Evolutionary conservation across 345 rosid genomes (phyloP), one percentile per base, ranked within the genome.

Genomic region (Syzygium grande): DNA sequence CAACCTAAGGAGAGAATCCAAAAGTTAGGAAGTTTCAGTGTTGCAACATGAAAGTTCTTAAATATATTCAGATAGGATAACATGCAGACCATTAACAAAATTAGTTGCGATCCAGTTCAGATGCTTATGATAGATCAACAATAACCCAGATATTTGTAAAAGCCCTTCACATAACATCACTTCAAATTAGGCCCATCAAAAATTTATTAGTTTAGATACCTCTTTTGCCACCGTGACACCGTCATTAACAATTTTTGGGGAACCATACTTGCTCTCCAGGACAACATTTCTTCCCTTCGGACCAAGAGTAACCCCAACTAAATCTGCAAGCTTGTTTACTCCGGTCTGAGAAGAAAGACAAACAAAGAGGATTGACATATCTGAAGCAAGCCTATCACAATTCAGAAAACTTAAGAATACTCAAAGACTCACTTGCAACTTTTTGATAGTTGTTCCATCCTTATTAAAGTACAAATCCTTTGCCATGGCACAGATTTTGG

Each of bases 221-320:
- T 98, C 99, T 88, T 93, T 98, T 5, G 99, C 99, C 78, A 98
- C 99, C 30, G 99, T 98, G 52, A 98, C 99, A 86, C 99, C 99
- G 85, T 98, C 99, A 86, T 97, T 98, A 55, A 98, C 99, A 86
- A 98, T 98, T 93, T 94, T 96, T 0, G 99, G 99, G 85, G 99
- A 97, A 7, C 99, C 99, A 88, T 98, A 97, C 91, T 98, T 98
- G 96, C 99, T 98, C 92, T 98, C 99, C 19, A 98, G 96, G 86
- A 98, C 99, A 90, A 97, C 99, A 89, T 98, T 98, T 87, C 99
- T 91, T 55, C 99, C 98, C 89, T 97, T 95, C 4, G 98, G 99
- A 86, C 99, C 99, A 87, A 96, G 98, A 15, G 99, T 98, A 85
- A 97, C 99, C 87, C 99, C 99, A 68, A 98, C 99, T 68, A 98